phyloP scores from a whole-genome alignment of 2,329 filamentous ascomycete species.

The Aspergillus arachidicola region DNA sequence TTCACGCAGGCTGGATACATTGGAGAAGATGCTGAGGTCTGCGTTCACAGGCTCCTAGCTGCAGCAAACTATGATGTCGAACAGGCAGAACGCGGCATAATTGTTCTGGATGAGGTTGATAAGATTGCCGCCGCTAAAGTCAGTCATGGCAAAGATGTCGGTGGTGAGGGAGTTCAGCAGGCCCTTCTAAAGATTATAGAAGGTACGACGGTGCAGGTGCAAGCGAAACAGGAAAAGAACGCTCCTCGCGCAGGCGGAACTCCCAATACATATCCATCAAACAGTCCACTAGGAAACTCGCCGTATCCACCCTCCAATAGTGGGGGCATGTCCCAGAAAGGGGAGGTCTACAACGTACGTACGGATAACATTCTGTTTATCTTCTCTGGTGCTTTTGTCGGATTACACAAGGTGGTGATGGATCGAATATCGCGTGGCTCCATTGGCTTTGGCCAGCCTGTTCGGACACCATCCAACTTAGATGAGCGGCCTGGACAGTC shows the following conservation, averaged over 20 bases:
- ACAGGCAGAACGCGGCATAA: slow-evolving; percentile 85
- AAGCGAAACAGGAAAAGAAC: slow-evolving; percentile 67
- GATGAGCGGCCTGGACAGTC: slow-evolving; percentile 28
- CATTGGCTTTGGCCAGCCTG: slow-evolving; percentile 87
- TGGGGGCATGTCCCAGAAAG: slow-evolving; percentile 48
- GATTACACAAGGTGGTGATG: slow-evolving; percentile 82
- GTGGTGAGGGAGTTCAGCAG: slow-evolving; percentile 95
- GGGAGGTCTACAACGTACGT: slow-evolving; percentile 71
- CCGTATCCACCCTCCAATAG: slow-evolving; percentile 33
- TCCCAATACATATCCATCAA: slow-evolving; percentile 43
- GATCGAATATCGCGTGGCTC: slow-evolving; percentile 83
- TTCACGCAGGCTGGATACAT: slow-evolving; percentile 98
- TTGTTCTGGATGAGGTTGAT: slow-evolving; percentile 95
- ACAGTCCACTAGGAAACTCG: slow-evolving; percentile 37
- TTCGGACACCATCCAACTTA: slow-evolving; percentile 57
- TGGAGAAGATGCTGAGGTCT: slow-evolving; percentile 95
- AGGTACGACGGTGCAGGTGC: slow-evolving; percentile 89
- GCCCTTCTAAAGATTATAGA: slow-evolving; percentile 94
- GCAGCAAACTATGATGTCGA: slow-evolving; percentile 87
- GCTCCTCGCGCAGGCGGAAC: slow-evolving; percentile 40
- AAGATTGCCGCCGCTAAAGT: slow-evolving; percentile 91
- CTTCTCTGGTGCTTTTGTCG: slow-evolving; percentile 92
- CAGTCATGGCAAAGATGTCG: slow-evolving; percentile 87
- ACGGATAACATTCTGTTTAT: slow-evolving; percentile 98
- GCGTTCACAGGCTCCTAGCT: slow-evolving; percentile 85